These are phyloP conservation scores for Sporobolomyces pararoseus DNA, from an alignment of 768 basidiomycete genomes.

Conservation along the genomic window DNA sequence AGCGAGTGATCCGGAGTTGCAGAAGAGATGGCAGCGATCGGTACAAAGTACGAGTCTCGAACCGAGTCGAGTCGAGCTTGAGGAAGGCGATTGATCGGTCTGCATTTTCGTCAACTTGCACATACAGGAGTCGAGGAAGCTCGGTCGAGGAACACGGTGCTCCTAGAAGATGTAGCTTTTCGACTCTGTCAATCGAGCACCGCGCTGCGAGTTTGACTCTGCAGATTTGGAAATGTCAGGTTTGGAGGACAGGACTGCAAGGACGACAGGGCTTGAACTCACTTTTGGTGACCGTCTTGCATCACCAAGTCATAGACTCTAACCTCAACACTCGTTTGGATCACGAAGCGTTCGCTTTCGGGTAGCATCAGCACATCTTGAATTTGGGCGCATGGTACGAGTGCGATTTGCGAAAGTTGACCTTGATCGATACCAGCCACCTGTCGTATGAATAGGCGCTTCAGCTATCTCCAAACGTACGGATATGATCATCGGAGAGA, in stretches of 20 bases:
- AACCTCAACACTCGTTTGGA: neutral
- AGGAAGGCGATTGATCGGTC: neutral
- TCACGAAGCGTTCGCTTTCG: neutral
- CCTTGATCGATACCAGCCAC: neutral
- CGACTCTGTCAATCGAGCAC: neutral
- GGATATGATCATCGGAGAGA: neutral
- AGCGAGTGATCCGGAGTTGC: neutral
- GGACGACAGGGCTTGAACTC: too few species aligned
- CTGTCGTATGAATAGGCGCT: too few species aligned
- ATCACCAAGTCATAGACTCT: too few species aligned
- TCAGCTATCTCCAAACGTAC: too few species aligned
- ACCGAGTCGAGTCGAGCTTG: neutral
- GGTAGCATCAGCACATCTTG: neutral
- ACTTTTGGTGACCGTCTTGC: too few species aligned
- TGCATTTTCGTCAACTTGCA: neutral
- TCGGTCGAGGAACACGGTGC: neutral
- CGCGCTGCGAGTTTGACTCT: neutral
- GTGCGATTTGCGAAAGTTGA: neutral
- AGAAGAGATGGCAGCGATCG: neutral
- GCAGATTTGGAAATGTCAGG: too few species aligned
- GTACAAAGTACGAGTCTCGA: neutral
- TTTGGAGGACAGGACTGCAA: too few species aligned
- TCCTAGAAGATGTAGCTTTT: neutral
- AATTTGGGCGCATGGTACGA: neutral
- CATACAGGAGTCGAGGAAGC: neutral